Conservation (phyloP, 164 flowering plant species). For the Liriodendron chinense region DNA sequence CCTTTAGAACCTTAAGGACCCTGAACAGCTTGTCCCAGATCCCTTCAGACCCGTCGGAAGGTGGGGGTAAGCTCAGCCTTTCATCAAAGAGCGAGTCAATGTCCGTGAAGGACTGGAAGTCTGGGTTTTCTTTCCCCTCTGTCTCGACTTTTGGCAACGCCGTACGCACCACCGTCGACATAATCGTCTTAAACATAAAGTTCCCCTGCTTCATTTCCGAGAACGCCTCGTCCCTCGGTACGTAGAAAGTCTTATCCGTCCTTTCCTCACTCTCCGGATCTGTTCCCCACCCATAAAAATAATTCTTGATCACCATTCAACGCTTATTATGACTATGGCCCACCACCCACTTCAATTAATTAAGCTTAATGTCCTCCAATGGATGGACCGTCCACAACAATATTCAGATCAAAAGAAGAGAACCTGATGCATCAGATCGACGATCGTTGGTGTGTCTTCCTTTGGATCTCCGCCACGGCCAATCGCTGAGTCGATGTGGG, state of each 20-base stretch:
- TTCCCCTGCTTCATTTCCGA: conserved; percentile 22
- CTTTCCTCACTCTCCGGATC: conserved; percentile 34
- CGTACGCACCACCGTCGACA: conserved; percentile 21
- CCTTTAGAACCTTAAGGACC: conserved; percentile 16
- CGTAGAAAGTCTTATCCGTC: conserved; percentile 13
- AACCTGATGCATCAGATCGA: not conserved
- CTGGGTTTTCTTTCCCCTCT: no score
- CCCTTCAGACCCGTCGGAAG: conserved; percentile 5
- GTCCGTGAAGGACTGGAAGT: conserved; percentile 34
- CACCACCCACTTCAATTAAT: no score
- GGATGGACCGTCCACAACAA: not conserved
- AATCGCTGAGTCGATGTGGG: no score
- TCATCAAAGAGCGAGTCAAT: conserved; percentile 42
- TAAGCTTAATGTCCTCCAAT: not conserved
- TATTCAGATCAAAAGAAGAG: not conserved
- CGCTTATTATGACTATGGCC: no score
- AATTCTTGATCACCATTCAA: not conserved
- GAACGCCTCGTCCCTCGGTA: conserved; percentile 45
- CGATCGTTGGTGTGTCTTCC: no score
- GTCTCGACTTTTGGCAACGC: conserved; percentile 25
- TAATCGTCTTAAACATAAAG: conserved; percentile 15
- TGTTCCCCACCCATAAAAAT: conserved; percentile 1
- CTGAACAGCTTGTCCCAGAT: conserved; percentile 7
- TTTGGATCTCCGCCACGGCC: no score
- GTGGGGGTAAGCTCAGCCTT: conserved; percentile 25